Evolutionary conservation across 139 green algal species (phyloP), one percentile per base, ranked within the genome.

Genomic region (Tetradesmus lagerheimii): DNA sequence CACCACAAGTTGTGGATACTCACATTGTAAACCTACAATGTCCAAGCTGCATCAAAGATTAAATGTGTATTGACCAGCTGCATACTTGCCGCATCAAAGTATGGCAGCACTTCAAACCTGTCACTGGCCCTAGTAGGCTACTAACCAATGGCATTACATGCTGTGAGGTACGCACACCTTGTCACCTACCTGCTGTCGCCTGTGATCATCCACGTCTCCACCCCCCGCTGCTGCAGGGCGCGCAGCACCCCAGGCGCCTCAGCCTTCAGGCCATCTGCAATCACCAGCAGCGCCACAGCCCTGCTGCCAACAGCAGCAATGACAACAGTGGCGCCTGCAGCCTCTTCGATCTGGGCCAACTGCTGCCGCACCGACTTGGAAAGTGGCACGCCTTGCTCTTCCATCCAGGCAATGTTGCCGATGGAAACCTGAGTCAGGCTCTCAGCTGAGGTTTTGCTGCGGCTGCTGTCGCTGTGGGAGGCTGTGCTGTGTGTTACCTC

Each of bases 191-290:
- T 95, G 91, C 97, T 98, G 93, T 99, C 97, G 0, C 97, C 97
- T 0, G 97, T 99, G 37, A 99, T 91, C 93, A 98, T 94, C 89
- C 94, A 95, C 41, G 88, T 86, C 47, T 89, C 50, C 80, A 91
- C 66, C 9, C 93, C 93, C 77, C 89, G 87, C 37, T 90, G 35
- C 66, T 91, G 83, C 76, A 89, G 41, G 11, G 39, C 39, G n/a
- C 31, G 87, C 64, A 95, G 85, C 35, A 94, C 93, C 6, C 25
- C 39, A 3, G 41, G n/a, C 0, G 92, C 93, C 94, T 99, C 98
- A 0, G 95, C 95, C 91, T 98, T 99, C 14, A 99, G 35, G 0
- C 94, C 92, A 93, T 99, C 98, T 0, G 92, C 89, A 34, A 99
- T 93, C 1, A 94, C 94, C 20, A 99, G 84, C 53, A 95, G 89